These are phyloP conservation scores for Hypoxylon crocopeplum DNA, from an alignment of 495 filamentous ascomycete species.

Conservation along the genomic window DNA sequence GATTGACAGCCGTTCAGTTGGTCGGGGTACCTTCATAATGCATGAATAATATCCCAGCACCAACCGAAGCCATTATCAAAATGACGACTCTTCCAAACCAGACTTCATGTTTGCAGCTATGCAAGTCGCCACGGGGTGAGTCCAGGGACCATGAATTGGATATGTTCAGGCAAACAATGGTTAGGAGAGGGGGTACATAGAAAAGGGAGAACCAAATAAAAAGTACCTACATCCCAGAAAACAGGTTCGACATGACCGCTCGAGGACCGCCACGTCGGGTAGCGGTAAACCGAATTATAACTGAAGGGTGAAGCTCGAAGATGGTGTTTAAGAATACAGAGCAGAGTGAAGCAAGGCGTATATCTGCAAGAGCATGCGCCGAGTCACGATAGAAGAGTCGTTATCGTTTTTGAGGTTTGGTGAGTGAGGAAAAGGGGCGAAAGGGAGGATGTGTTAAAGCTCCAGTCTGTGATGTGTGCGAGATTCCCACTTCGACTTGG, in stretches of 20 bases:
- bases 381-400: background rate
- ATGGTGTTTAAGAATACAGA: background rate
- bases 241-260: slow-evolving; percentile 73
- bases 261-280: slow-evolving; percentile 31
- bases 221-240: slow-evolving; percentile 78
- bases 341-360: background rate
- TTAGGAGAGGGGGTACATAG: background rate
- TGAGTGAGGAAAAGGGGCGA: slow-evolving; percentile 29
- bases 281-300: slow-evolving; percentile 15
- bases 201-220: slow-evolving; percentile 20
- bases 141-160: background rate
- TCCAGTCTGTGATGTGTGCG: slow-evolving; percentile 24
- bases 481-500: slow-evolving; percentile 22
- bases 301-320: background rate
- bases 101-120: too few species aligned
- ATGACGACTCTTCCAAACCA: too few species aligned
- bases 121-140: too few species aligned
- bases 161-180: background rate
- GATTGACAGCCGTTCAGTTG: slow-evolving; percentile 3
- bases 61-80: too few species aligned
- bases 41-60: too few species aligned
- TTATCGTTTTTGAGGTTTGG: slow-evolving; percentile 8
- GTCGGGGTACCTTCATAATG: slow-evolving; percentile 12
- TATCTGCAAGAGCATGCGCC: background rate
- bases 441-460: slow-evolving; percentile 17